Evolutionary conservation across 345 rosid genomes (phyloP).

Genomic region (Conringia planisiliqua): DNA sequence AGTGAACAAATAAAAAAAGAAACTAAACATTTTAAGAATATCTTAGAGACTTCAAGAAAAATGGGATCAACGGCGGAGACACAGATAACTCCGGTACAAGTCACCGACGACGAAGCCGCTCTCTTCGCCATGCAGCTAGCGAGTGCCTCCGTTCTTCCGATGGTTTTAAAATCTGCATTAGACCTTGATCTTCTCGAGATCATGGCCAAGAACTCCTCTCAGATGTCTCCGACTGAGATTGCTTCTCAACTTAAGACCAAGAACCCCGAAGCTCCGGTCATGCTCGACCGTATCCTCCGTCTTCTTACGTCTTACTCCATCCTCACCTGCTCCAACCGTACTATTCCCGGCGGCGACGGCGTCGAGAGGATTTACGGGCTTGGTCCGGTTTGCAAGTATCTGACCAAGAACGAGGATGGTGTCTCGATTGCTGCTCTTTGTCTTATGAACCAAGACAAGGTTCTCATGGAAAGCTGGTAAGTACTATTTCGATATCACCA

Average conservation of each 20-base stretch:
- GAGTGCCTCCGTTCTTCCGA: constrained; percentile 75
- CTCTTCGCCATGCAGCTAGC: constrained; percentile 72
- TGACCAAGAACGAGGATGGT: constrained; percentile 78
- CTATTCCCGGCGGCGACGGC: constrained; percentile 38
- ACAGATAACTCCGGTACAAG: constrained; percentile 64
- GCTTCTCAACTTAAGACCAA: constrained; percentile 67
- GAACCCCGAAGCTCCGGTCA: constrained; percentile 69
- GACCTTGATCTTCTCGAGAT: constrained; percentile 89
- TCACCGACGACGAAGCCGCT: constrained; percentile 70
- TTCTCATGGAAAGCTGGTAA: constrained; percentile 96
- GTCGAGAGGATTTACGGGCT: constrained; percentile 63
- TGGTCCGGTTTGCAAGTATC: constrained; percentile 81
- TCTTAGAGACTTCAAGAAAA: not conserved
- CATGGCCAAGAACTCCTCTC: constrained; percentile 59
- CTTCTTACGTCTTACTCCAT: constrained; percentile 66
- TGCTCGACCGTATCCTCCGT: constrained; percentile 74
- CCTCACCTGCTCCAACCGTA: constrained; percentile 47
- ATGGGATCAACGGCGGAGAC: constrained; percentile 72
- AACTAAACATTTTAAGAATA: not conserved
- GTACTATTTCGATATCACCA: not conserved
- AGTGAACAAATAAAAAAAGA: not conserved
- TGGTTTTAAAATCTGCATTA: constrained; percentile 81
- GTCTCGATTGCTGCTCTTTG: constrained; percentile 63
- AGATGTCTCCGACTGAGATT: constrained; percentile 57
- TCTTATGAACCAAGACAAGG: constrained; percentile 87